Base-by-base conservation (phyloP, 768 basidiomycete genomes). In the Tylopilus felleus region DNA sequence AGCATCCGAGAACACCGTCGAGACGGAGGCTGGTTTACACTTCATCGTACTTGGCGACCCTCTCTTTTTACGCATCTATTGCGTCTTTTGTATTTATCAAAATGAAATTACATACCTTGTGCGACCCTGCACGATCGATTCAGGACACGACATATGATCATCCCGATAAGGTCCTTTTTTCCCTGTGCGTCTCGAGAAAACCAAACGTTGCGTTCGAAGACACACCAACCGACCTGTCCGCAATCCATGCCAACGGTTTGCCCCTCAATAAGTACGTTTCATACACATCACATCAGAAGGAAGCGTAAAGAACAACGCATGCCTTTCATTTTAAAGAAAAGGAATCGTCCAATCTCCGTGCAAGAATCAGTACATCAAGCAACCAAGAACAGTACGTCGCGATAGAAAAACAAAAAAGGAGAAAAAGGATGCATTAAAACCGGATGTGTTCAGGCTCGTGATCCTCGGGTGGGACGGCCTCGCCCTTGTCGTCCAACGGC, bases 401-500 rank as follows among this genome's bases (percentile, higher is more conserved):
- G 4, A 6, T 17, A 22, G 19, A 0, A 28, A 19, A 16, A 25
- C 8, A 17, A 9, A n/a, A 10, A 4, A 12, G 8, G 8, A 16
- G 4, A 4, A 28, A 13, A 8, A 8, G 2, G 23, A 2, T 5
- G 16, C 31, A 38, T 68, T 47, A 70, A 35, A 63, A 61, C 17
- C 17, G 53, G 0, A 68, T 57, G 22, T 72, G 69, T 29, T 66
- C 62, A 0, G 87, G 86, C 60, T 90, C 88, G 56, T 88, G 86
- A 7, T 73, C 74, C 41, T 78, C 66, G 10, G 83, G 75, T 31
- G 81, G 75, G n/a, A 90, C 74, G 2, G 69, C 69, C 0, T 80
- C 71, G 3, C 84, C 84, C 19, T 76, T 67, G 25, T 76, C 75
- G 63, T 86, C 75, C 53, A 90, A 65, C 19, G 92, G 92, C 90